phyloP scores from a whole-genome alignment of 768 basidiomycete species.

The Tubosaeta sp. region DNA sequence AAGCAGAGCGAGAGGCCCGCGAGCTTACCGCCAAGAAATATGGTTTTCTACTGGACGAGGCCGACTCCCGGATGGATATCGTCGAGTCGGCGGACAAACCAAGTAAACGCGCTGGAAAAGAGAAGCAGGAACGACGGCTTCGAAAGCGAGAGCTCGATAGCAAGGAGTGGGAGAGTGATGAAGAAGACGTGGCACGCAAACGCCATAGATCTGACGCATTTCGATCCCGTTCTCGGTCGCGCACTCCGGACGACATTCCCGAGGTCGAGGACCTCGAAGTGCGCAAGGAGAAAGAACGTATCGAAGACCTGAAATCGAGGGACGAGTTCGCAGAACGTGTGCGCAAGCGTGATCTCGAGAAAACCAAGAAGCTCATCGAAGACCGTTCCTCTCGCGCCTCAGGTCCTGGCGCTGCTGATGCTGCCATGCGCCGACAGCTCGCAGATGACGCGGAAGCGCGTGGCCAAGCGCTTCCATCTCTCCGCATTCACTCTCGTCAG shows the following conservation, averaged over 20 bases:
- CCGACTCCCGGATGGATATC: slow-evolving; percentile 48
- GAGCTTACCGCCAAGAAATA: slow-evolving; percentile 69
- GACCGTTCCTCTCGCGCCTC: slow-evolving; percentile 79
- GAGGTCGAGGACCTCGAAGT: slow-evolving; percentile 79
- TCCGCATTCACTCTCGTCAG: slow-evolving; percentile 87
- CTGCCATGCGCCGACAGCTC: slow-evolving; percentile 71
- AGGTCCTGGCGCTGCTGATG: slow-evolving; percentile 72
- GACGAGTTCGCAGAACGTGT: slow-evolving; percentile 94
- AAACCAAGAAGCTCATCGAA: slow-evolving; percentile 86
- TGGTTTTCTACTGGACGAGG: slow-evolving; percentile 81
- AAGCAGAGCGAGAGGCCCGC: slow-evolving; percentile 73
- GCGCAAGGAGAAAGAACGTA: slow-evolving; percentile 66
- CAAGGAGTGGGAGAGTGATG: slow-evolving; percentile 89
- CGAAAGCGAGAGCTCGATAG: slow-evolving; percentile 80
- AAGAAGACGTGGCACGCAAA: slow-evolving; percentile 74
- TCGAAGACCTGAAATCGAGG: slow-evolving; percentile 78
- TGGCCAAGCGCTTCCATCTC: slow-evolving; percentile 52
- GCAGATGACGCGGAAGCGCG: slow-evolving; percentile 74
- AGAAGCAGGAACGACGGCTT: slow-evolving; percentile 59
- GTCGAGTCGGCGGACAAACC: slow-evolving; percentile 34
- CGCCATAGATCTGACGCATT: slow-evolving; percentile 51
- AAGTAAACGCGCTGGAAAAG: slow-evolving; percentile 30
- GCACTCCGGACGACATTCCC: slow-evolving; percentile 32
- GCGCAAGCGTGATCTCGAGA: slow-evolving; percentile 74
- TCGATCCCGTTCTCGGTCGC: slow-evolving; percentile 18